Percentiles rank a stretch among this genome's conserved stretches.
Conservation (phyloP, 1,284 basidiomycete genomes). For the Wallemia mellicola region DNA sequence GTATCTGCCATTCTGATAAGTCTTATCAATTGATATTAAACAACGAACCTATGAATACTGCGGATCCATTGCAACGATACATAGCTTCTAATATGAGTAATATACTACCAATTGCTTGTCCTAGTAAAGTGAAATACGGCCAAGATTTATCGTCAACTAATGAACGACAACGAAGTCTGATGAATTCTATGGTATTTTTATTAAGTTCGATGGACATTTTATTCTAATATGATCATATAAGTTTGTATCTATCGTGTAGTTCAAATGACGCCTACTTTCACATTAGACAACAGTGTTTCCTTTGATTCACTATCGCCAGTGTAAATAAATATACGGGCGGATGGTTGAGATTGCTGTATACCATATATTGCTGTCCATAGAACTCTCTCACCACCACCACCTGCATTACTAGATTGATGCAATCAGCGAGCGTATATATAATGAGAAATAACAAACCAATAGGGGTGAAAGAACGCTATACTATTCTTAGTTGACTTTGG, state of each 20-base stretch:
- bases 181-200: slow-evolving; percentile 34
- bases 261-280: slow-evolving; percentile 48
- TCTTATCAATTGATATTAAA: neutral
- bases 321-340: slow-evolving; percentile 56
- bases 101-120: slow-evolving; percentile 68
- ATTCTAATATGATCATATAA: slow-evolving; percentile 20
- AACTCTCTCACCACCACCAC: slow-evolving; percentile 86
- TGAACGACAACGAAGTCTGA: slow-evolving; percentile 38
- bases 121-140: slow-evolving; percentile 63
- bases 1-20: slow-evolving; percentile 32
- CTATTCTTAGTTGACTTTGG: slow-evolving; percentile 16
- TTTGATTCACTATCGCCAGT: slow-evolving; percentile 63
- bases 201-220: slow-evolving; percentile 55
- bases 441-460: slow-evolving; percentile 31
- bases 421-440: neutral
- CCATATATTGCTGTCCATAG: slow-evolving; percentile 69
- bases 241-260: too few species aligned
- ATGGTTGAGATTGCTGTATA: slow-evolving; percentile 38
- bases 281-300: slow-evolving; percentile 47
- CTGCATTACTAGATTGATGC: slow-evolving; percentile 44
- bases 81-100: slow-evolving; percentile 54
- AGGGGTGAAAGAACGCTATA: slow-evolving; percentile 80
- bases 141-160: slow-evolving; percentile 58
- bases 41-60: slow-evolving; percentile 55
- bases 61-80: slow-evolving; percentile 32